Base-by-base conservation (phyloP, 495 filamentous ascomycete species). In the Penicillium tannophilum region DNA sequence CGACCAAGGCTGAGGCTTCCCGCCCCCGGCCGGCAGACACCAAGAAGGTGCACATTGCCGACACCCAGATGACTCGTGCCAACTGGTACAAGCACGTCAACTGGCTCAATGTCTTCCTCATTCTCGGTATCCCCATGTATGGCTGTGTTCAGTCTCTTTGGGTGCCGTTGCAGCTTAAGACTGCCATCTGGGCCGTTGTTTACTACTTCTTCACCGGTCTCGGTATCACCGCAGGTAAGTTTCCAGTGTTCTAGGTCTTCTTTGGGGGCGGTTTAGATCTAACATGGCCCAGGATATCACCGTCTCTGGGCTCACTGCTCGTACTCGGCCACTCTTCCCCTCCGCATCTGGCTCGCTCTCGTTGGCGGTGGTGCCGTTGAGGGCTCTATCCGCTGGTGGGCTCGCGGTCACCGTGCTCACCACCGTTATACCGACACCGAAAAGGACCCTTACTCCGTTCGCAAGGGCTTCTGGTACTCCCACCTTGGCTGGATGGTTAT, bases 11-110 rank as follows among this genome's bases (percentile, higher is more conserved):
- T 58, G 73, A 76, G 61, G 54, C 66, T 26, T 45, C 62, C 57
- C 68, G 73, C 65, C 64, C 75, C 42, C 68, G 75, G 66, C 72
- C 66, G 47, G 59, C 62, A 42, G 76, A 83, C 58, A 73, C 77
- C 53, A 82, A 80, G 52, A 83, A 83, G 69, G 75, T 82, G 56
- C 81, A 84, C 63, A 82, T 84, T 54, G 78, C 81, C 52, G 81
- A 84, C 52, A 82, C 79, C 23, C 86, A 88, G 48, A 87, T 98
- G 57, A 97, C 90, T 52, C 82, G 81, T 72, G 67, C 80, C 61
- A 99, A 99, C 79, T 97, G 92, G 92, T 88, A 93, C 79, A 91
- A 95, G 72, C 95, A 98, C 68, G 85, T 98, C 82, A 93, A 98
- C 82, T 97, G 94, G 92, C 77, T 95, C 28, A 93, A 96, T 71